These are phyloP conservation scores for Clavariopsis aquatica DNA, from an alignment of 495 filamentous ascomycete genomes.

Conservation along the genomic window DNA sequence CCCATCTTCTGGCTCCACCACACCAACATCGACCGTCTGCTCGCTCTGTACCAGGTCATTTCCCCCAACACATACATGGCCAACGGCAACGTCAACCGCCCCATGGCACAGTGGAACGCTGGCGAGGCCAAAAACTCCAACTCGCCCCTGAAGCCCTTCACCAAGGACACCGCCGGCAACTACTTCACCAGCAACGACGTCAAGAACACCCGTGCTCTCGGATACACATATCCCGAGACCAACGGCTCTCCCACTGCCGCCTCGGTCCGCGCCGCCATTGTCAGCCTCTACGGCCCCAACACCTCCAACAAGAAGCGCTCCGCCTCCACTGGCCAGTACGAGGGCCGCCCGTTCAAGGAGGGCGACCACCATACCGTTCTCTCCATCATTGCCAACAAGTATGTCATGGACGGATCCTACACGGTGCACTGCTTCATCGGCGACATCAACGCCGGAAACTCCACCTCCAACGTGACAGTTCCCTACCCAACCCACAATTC, in stretches of 20 bases:
- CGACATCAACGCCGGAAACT: conserved; percentile 20
- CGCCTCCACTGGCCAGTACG: conserved; percentile 11
- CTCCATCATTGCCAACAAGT: conserved; percentile 31
- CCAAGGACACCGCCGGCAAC: conserved; percentile 34
- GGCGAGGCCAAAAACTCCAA: conserved; percentile 32
- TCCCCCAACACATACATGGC: conserved; percentile 33
- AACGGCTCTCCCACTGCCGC: neutral
- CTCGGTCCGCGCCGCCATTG: conserved; percentile 15
- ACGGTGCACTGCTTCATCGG: conserved; percentile 33
- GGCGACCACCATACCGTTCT: conserved; percentile 35
- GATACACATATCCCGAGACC: conserved; percentile 35
- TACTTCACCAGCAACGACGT: conserved; percentile 32
- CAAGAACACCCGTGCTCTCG: conserved; percentile 22
- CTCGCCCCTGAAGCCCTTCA: conserved; percentile 34
- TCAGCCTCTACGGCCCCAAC: conserved; percentile 29
- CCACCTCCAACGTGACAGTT: conserved; percentile 19
- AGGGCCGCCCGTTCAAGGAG: conserved; percentile 24
- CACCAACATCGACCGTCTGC: conserved; percentile 36
- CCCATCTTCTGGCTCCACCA: conserved; percentile 41
- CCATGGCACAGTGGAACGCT: conserved; percentile 28
- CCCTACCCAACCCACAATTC: conserved; percentile 24
- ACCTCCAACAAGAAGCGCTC: conserved; percentile 10
- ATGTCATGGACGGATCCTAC: conserved; percentile 30
- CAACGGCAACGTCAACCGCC: conserved; percentile 24
- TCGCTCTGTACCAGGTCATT: conserved; percentile 36